Percentiles rank a stretch among this genome's conserved stretches.
phyloP scores from a whole-genome alignment of 2,329 filamentous ascomycete species.

The Stachybotrys elegans region DNA sequence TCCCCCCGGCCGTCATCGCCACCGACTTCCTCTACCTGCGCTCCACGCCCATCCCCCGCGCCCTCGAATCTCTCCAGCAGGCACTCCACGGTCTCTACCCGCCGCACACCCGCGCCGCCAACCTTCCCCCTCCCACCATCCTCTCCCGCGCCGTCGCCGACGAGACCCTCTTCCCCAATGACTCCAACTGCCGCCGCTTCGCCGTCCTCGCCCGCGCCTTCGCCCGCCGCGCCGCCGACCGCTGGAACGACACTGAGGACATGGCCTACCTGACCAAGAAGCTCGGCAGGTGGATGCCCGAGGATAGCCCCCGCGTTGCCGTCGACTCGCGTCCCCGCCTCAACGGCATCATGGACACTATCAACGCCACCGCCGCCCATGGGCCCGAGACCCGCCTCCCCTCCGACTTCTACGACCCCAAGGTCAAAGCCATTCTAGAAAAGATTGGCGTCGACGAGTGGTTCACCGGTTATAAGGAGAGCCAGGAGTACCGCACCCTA shows the following conservation, averaged over 20 bases:
- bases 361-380: slow-evolving; percentile 85
- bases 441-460: slow-evolving; percentile 86
- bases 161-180: slow-evolving; percentile 78
- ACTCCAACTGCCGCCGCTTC: slow-evolving; percentile 68
- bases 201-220: slow-evolving; percentile 65
- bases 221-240: slow-evolving; percentile 63
- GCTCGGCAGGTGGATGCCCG: slow-evolving; percentile 82
- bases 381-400: slow-evolving; percentile 69
- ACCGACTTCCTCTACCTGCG: slow-evolving; percentile 65
- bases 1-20: slow-evolving; percentile 54
- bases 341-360: slow-evolving; percentile 88
- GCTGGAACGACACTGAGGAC: slow-evolving; percentile 72
- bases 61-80: slow-evolving; percentile 73
- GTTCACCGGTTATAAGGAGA: slow-evolving; percentile 84
- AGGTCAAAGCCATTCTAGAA: slow-evolving; percentile 62
- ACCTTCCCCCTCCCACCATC: slow-evolving; percentile 59
- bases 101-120: slow-evolving; percentile 31
- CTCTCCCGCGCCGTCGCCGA: slow-evolving; percentile 59
- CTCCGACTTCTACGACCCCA: slow-evolving; percentile 78
- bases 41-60: slow-evolving; percentile 68
- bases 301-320: slow-evolving; percentile 60
- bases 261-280: slow-evolving; percentile 78
- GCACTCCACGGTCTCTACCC: slow-evolving; percentile 73
- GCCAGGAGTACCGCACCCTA: slow-evolving; percentile 77
- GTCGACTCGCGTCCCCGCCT: slow-evolving; percentile 82